Base-by-base conservation (phyloP, 2,329 filamentous ascomycete genomes). In the Colletotrichum aenigma region DNA sequence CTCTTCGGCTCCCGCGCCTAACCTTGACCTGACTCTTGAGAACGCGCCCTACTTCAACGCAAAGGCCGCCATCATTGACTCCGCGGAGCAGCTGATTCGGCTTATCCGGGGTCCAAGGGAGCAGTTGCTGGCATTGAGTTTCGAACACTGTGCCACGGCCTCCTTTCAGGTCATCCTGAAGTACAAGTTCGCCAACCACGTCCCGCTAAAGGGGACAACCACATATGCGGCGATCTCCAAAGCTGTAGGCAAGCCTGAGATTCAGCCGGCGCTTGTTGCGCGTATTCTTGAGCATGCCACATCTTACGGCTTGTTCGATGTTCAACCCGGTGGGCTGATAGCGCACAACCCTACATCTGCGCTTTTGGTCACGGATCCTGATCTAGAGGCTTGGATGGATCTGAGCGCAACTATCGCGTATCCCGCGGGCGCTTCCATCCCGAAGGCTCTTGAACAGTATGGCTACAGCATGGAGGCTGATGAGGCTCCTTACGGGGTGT, bases 401-500 rank as follows among this genome's bases (percentile, higher is more conserved):
- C n/a, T 66, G 15, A 66, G 60, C 15, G 69, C 61, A 4, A 71
- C 69, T 1, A 58, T 71, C 12, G 61, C 69, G 6, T 71, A 66
- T 4, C 61, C 69, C 4, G 69, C 69, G 9, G 69, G 69, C 3
- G 61, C 69, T 18, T 56, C 61, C 15, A 21, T 71, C 1, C 69
- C 61, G 3, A 43, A 43, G 32, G 61, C 69, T 24, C 43, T 71
- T 6, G 43, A 58, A 6, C 24, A 15, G 7, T 71, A 71, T 5
- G 69, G 69, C 5, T 71, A 71, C 30, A 71, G 69, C 32, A 71
- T 71, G 69, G 69, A 71, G 69, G 43, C 60, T 1, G 32, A 71
- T 15, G 69, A 71, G 32, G 21, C 69, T 43, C 28, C 69, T 15
- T 71, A 71, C 12, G 69, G 69, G 3, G 69, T 71, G 0, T 66